Base-by-base conservation (phyloP, 768 basidiomycete genomes). In the Podaxis sp. region DNA sequence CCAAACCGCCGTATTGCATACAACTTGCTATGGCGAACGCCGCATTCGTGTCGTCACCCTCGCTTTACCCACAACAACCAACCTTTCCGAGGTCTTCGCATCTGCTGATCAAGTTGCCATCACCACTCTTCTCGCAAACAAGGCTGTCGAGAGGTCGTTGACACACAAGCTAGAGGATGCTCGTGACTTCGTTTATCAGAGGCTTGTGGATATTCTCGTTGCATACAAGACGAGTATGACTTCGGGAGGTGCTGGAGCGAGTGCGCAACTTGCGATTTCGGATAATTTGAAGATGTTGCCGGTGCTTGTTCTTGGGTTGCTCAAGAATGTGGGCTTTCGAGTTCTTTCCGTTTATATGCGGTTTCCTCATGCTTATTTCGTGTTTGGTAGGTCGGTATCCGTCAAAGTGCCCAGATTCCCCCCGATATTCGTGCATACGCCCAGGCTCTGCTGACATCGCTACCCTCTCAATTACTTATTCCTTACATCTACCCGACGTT, bases 141-240 rank as follows among this genome's bases (percentile, higher is more conserved):
- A 96, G 75, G 94, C 93, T 7, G 94, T 97, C 35, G 95, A 97
- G 73, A 84, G 90, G 61, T 87, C 89, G 3, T 79, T 93, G 69
- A 86, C 89, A 6, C 84, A 90, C 72, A 93, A 92, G 68, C 74
- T 97, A 16, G 95, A 97, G 72, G 94, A 97, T 67, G 90, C 89
- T 46, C 82, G 95, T 47, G 93, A 94, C 65, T 85, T 86, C n/a
- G 74, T 93, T 50, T 83, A 86, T 71, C 88, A 93, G 77, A 90
- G 87, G 71, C 77, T 96, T 53, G 86, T 91, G 42, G 93, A 95
- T 54, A 86, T 96, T 54, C 76, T 97, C 36, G 80, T 85, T 16
- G 87, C 91, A 10, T 97, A 95, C 80, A 98, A 98, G 83, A 86
- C 87, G 46, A 96, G 92, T 63, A 98, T 98, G 90, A 98, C 96